Evolutionary conservation across 2,329 filamentous ascomycete genomes (phyloP), one percentile per base, ranked within the genome.

Genomic region (Ophiobolus disseminans): DNA sequence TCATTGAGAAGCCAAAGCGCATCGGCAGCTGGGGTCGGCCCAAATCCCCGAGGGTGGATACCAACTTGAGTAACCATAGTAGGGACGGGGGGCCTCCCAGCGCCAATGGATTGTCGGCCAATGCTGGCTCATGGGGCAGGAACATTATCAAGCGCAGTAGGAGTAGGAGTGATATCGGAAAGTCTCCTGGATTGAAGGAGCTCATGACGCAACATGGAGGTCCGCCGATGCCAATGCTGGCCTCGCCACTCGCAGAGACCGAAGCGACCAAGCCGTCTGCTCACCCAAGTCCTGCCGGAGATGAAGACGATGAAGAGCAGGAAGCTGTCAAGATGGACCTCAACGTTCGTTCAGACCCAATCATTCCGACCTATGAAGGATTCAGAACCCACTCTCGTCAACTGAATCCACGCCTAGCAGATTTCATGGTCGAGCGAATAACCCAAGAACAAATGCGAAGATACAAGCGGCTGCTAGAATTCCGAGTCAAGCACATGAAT

Each of bases 371-470:
- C 14, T 75, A 86, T 19, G 82, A 86, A 50, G 91, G 91, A 0
- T 96, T 96, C 74, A 86, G 85, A 57, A 80, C 84, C 19, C 88
- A 96, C 64, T 82, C 93, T 14, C 75, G 85, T 36, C 80, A 83
- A 50, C 75, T 95, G 34, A 95, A 95, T 63, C 90, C 90, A n/a
- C 76, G 80, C 9, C 77, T 96, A 48, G 77, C 78, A n/a, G 75
- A 80, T 7, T 80, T 85, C 70, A 79, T 97, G 55, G 83, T 93
- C 11, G 88, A 94, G 22, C 86, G 91, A 36, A 88, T 96, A 58
- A 89, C 89, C 0, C 83, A 90, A 57, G 91, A 96, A 64, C 90
- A 96, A 69, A 78, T 87, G 37, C 78, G 85, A 50, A 84, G 91
- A 45, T 96, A 92, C 73, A 94, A 92, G 70, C 83, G 84, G 21